These are phyloP conservation scores for Debaryomyces maramus DNA, from an alignment of 805 yeast genomes.

Conservation along the genomic window DNA sequence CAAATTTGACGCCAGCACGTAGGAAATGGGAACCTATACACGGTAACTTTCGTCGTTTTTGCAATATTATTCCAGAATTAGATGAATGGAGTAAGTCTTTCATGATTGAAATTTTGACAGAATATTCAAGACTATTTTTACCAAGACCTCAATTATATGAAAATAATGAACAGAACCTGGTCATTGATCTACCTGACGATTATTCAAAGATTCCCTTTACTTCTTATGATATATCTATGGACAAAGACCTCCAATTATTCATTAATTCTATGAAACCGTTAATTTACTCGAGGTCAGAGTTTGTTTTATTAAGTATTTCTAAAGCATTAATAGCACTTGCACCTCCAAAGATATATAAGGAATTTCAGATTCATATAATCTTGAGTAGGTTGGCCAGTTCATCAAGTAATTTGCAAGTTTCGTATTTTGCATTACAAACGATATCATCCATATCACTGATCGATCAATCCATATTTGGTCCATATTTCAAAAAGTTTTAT, in stretches of 20 bases:
- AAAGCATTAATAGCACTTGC: slow-evolving; percentile 59
- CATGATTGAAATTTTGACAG: slow-evolving; percentile 60
- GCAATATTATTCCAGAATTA: slow-evolving; percentile 48
- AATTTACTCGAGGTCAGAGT: slow-evolving; percentile 52
- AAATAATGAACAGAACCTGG: slow-evolving; percentile 28
- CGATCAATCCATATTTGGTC: slow-evolving; percentile 30
- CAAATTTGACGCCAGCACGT: slow-evolving; percentile 28
- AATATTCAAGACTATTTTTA: slow-evolving; percentile 63
- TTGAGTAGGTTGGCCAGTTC: slow-evolving; percentile 46
- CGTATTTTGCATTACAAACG: slow-evolving; percentile 45
- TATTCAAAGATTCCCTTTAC: slow-evolving; percentile 21
- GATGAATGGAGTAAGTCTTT: slow-evolving; percentile 73
- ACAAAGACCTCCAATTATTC: slow-evolving; percentile 59
- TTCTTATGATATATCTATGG: slow-evolving; percentile 40
- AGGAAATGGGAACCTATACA: slow-evolving; percentile 68
- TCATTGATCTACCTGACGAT: slow-evolving; percentile 44
- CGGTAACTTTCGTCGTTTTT: slow-evolving; percentile 61
- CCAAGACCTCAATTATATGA: slow-evolving; percentile 48
- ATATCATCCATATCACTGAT: slow-evolving; percentile 39
- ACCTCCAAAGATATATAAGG: slow-evolving; percentile 52
- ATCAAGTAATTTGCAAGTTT: slow-evolving; percentile 18
- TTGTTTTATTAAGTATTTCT: slow-evolving; percentile 61
- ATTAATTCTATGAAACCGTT: slow-evolving; percentile 48
- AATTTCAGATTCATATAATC: slow-evolving; percentile 49
- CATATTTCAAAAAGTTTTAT: slow-evolving; percentile 49